Conservation (phyloP, 2,329 filamentous ascomycete species). For the Fusarium chlamydosporum region DNA sequence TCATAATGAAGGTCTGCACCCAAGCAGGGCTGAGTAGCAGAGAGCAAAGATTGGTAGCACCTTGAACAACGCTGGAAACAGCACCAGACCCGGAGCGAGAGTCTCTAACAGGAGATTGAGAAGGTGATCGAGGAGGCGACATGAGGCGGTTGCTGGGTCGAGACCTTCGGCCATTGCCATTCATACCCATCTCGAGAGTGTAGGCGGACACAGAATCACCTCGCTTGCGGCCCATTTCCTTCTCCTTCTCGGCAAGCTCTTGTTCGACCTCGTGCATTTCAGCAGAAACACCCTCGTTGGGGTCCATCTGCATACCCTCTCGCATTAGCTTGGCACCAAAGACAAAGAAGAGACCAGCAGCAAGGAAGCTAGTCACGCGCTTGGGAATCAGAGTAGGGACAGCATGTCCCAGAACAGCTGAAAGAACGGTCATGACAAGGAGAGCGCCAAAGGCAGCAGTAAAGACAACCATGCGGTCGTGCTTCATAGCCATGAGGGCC, state of each 20-base stretch:
- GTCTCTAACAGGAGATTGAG: conserved; percentile 77
- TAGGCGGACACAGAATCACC: conserved; percentile 79
- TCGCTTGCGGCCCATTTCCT: conserved; percentile 75
- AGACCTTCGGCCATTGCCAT: conserved; percentile 72
- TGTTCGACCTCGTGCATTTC: conserved; percentile 98
- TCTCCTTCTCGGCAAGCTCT: conserved; percentile 94
- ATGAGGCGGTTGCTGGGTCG: conserved; percentile 81
- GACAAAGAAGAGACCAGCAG: conserved; percentile 86
- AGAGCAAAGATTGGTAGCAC: conserved; percentile 87
- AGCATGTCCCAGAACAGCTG: conserved; percentile 91
- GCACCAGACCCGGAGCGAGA: conserved; percentile 62
- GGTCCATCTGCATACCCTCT: conserved; percentile 90
- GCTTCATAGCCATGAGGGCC: conserved; percentile 99
- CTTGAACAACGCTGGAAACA: conserved; percentile 64
- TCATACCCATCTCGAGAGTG: conserved; percentile 82
- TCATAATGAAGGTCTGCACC: conserved; percentile 99
- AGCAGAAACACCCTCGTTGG: conserved; percentile 91
- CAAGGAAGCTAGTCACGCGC: conserved; percentile 88
- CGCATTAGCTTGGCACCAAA: conserved; percentile 88
- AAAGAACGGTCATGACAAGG: conserved; percentile 94
- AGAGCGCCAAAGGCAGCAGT: conserved; percentile 93
- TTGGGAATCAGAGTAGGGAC: conserved; percentile 92
- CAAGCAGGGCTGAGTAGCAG: conserved; percentile 93
- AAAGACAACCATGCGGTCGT: conserved; percentile 93
- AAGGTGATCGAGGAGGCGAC: conserved; percentile 84